Conservation (phyloP, 2,329 filamentous ascomycete species). For the Ascochyta fabae region DNA sequence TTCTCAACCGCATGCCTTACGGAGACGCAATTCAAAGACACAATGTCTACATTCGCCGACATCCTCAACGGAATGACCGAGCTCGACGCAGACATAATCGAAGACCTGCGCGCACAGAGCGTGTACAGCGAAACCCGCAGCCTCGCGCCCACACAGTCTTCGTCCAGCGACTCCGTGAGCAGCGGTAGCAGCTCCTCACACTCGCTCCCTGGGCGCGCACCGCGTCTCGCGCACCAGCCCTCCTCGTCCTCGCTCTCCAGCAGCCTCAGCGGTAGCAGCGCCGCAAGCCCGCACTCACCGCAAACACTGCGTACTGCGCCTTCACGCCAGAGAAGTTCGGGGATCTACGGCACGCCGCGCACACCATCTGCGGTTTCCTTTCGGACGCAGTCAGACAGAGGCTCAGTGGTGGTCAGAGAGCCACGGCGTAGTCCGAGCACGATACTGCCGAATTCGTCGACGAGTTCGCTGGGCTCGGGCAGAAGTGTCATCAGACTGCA, state of each 20-base stretch:
- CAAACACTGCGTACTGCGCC: constrained; percentile 42
- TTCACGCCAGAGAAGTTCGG: constrained; percentile 34
- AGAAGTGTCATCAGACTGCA: constrained; percentile 38
- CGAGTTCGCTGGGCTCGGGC: constrained; percentile 37
- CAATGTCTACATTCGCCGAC: constrained; percentile 86
- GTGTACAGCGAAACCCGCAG: constrained; percentile 40
- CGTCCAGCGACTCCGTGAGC: constrained; percentile 13
- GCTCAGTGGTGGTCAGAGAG: constrained; percentile 31
- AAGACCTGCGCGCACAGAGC: constrained; percentile 45
- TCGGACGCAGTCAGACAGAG: constrained; percentile 30
- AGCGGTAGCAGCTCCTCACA: constrained; percentile 28
- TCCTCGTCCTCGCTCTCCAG: constrained; percentile 31
- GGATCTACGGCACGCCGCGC: constrained; percentile 30
- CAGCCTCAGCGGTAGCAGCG: constrained; percentile 17
- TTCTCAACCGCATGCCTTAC: constrained; percentile 76
- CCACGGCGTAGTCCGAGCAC: constrained; percentile 39
- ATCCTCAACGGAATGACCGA: constrained; percentile 77
- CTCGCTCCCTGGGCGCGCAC: constrained; percentile 35
- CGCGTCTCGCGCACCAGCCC: constrained; percentile 30
- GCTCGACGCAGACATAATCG: constrained; percentile 63
- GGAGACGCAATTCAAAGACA: constrained; percentile 72
- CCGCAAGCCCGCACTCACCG: constrained; percentile 26
- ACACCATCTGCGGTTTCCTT: constrained; percentile 35
- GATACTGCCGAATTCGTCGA: constrained; percentile 39
- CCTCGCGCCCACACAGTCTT: constrained; percentile 42